A percentile compares a stretch with the other conserved stretches of the same genome.
Evolutionary conservation across 169 alveolate species (phyloP).

Genomic region (Cryptosporidium meleagridis): DNA sequence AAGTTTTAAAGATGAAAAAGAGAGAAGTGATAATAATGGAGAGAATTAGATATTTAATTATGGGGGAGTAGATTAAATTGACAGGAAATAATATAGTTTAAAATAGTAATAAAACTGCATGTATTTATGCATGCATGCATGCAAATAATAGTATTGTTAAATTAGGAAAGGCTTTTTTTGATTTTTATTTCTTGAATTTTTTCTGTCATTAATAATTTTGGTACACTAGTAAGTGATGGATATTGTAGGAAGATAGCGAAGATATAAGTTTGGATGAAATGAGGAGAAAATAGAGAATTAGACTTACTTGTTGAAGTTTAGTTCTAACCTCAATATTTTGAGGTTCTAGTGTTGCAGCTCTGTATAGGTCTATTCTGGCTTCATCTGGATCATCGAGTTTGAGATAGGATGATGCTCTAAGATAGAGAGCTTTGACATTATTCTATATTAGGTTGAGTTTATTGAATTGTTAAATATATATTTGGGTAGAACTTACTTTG

Average conservation of each 20-base stretch:
- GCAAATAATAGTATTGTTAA: neutral
- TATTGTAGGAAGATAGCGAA: neutral
- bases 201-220: slow-evolving; percentile 20
- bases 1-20: neutral
- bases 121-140: neutral
- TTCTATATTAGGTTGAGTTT: neutral
- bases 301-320: slow-evolving; percentile 63
- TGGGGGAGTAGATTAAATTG: neutral
- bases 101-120: neutral
- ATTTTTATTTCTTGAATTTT: neutral
- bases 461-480: neutral
- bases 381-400: slow-evolving; percentile 44
- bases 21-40: neutral
- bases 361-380: slow-evolving; percentile 47
- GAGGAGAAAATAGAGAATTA: neutral
- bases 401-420: slow-evolving; percentile 45
- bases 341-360: slow-evolving; percentile 65
- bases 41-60: neutral
- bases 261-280: neutral
- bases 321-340: slow-evolving; percentile 43
- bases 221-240: neutral
- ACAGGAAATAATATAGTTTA: too few relatives aligned
- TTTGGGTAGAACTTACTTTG: neutral
- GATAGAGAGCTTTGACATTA: slow-evolving; percentile 61
- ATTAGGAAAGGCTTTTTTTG: neutral